phyloP scores from a whole-genome alignment of 768 basidiomycete genomes.

The Termitomyces sp. region DNA sequence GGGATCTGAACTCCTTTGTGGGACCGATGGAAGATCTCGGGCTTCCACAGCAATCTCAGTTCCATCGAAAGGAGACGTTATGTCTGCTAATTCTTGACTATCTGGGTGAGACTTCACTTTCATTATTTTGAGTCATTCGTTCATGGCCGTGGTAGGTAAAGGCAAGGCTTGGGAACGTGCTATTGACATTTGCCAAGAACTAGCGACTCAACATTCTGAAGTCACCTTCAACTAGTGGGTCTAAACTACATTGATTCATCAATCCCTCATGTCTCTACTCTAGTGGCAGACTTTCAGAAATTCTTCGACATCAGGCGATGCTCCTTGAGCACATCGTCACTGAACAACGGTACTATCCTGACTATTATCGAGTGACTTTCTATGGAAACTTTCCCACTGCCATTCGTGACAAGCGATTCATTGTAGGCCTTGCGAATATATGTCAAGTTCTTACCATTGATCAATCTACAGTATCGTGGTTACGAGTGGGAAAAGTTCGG shows the following conservation, averaged over 20 bases:
- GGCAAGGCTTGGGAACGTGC: slow-evolving; percentile 98
- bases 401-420: slow-evolving; percentile 85
- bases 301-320: slow-evolving; percentile 83
- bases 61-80: slow-evolving; percentile 91
- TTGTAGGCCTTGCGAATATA: slow-evolving; percentile 48
- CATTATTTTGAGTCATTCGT: slow-evolving; percentile 1
- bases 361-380: slow-evolving; percentile 92
- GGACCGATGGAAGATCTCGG: slow-evolving; percentile 88
- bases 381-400: slow-evolving; percentile 89
- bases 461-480: slow-evolving; percentile 71
- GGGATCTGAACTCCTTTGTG: slow-evolving; percentile 80
- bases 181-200: slow-evolving; percentile 88
- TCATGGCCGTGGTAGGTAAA: slow-evolving; percentile 51
- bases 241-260: not conserved
- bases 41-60: slow-evolving; percentile 89
- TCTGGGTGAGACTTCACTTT: slow-evolving; percentile 48
- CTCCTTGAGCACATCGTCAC: slow-evolving; percentile 83
- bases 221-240: slow-evolving; percentile 89
- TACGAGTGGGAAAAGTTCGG: slow-evolving; percentile 94
- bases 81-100: slow-evolving; percentile 92
- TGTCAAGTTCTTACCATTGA: slow-evolving; percentile 1
- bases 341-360: slow-evolving; percentile 82
- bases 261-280: not conserved
- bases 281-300: slow-evolving; percentile 80
- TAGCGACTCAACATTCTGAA: slow-evolving; percentile 83